Conservation (phyloP, 345 rosid genomes). For the Syzygium oleosum region DNA sequence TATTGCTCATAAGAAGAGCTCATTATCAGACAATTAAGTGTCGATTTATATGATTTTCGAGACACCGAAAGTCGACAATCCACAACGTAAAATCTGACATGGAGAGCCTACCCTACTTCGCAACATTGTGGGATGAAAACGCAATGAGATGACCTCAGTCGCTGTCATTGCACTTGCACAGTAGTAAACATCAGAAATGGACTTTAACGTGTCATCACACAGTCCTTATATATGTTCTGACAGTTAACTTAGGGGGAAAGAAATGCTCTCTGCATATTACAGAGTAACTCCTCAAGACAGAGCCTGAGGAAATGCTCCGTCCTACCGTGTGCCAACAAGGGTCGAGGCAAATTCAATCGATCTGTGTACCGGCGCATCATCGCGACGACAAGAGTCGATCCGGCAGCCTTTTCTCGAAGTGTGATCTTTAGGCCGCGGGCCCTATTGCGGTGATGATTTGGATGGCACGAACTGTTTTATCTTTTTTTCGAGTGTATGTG, state of each 20-base stretch:
- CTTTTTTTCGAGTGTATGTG: not conserved
- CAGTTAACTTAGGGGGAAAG: not conserved
- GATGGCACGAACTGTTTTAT: not conserved
- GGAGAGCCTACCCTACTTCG: not conserved
- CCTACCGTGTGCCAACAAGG: not conserved
- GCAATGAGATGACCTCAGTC: not conserved
- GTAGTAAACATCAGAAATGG: not conserved
- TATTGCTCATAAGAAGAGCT: not conserved
- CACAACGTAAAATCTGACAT: not conserved
- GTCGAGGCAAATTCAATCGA: not conserved
- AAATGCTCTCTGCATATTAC: not conserved
- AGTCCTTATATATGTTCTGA: not conserved
- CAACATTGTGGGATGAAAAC: not conserved
- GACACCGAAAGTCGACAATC: not conserved
- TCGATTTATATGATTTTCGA: not conserved
- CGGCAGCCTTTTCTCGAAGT: not conserved
- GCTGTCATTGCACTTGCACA: not conserved
- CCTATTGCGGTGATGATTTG: not conserved
- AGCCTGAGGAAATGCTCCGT: not conserved
- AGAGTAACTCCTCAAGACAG: not conserved
- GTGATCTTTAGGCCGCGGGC: not conserved
- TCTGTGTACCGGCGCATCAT: not conserved
- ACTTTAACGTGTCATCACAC: not conserved
- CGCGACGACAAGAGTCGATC: not conserved
- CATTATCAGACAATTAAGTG: not conserved